phyloP scores from a whole-genome alignment of 305 asterid genomes.

The Solanum hybrid region DNA sequence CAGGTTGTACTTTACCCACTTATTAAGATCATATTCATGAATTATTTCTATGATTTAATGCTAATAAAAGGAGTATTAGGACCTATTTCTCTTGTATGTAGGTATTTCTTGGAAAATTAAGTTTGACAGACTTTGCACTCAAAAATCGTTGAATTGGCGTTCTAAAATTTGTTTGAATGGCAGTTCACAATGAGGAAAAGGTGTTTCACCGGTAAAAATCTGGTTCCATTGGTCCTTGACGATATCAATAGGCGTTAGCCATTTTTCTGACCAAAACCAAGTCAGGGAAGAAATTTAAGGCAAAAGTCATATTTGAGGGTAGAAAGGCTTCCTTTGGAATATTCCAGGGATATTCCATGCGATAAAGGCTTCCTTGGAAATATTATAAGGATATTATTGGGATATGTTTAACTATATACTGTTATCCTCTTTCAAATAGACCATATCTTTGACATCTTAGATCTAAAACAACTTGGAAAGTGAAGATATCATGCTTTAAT shows the following conservation, averaged over 20 bases:
- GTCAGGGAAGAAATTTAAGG: neutral
- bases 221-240: neutral
- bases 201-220: neutral
- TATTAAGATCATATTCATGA: neutral
- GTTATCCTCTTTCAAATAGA: neutral
- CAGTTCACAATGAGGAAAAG: neutral
- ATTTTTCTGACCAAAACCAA: neutral
- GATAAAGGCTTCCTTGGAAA: neutral
- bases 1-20: neutral
- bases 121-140: neutral
- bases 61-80: no score
- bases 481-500: neutral
- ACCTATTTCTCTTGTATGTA: neutral
- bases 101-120: neutral
- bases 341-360: neutral
- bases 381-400: neutral
- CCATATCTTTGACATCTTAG: neutral
- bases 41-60: neutral
- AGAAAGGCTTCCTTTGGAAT: neutral
- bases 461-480: neutral
- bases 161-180: neutral
- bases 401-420: neutral
- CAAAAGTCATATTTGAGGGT: neutral
- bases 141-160: neutral
- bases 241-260: neutral